A percentile compares a stretch with the other conserved stretches of the same genome.
Conservation (phyloP, 2,329 filamentous ascomycete genomes). For the Calycina herbarum region DNA sequence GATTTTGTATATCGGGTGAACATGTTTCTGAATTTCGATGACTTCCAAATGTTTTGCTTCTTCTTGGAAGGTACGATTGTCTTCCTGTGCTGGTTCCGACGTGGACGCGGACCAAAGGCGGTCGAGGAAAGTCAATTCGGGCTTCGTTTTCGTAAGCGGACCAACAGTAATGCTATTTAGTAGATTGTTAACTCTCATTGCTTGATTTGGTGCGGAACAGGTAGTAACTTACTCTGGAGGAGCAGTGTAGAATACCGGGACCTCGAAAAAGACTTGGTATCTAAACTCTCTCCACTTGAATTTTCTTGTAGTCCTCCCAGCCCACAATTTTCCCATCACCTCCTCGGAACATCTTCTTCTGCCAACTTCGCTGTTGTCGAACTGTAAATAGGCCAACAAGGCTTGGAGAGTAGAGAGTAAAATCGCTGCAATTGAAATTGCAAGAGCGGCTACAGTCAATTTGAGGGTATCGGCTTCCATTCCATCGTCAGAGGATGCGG, state of each 20-base stretch:
- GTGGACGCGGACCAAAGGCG: background rate
- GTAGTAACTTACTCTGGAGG: background rate
- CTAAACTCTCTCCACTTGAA: conserved; percentile 12
- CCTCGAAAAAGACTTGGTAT: conserved; percentile 13
- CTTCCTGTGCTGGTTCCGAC: background rate
- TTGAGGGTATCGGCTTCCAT: background rate
- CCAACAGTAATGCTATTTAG: background rate
- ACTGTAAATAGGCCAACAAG: conserved; percentile 12
- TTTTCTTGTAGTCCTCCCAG: conserved; percentile 10
- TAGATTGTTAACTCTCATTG: background rate
- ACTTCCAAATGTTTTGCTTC: background rate
- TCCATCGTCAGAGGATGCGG: background rate
- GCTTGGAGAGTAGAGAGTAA: conserved; percentile 12
- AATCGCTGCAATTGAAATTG: conserved; percentile 9
- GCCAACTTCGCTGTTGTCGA: conserved; percentile 13
- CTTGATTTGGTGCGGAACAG: background rate
- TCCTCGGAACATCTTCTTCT: conserved; percentile 11
- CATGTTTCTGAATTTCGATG: conserved; percentile 3
- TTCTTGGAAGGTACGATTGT: background rate
- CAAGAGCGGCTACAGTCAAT: conserved; percentile 7
- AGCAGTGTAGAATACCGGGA: conserved; percentile 12
- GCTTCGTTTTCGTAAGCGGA: conserved; percentile 5
- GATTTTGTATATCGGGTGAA: conserved; percentile 7
- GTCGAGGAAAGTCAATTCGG: conserved; percentile 3
- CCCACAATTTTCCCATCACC: conserved; percentile 11